A percentile compares a stretch with the other conserved stretches of the same genome.
Conservation (phyloP, 2,329 filamentous ascomycete species). For the Fusarium sterilihyphosum region DNA sequence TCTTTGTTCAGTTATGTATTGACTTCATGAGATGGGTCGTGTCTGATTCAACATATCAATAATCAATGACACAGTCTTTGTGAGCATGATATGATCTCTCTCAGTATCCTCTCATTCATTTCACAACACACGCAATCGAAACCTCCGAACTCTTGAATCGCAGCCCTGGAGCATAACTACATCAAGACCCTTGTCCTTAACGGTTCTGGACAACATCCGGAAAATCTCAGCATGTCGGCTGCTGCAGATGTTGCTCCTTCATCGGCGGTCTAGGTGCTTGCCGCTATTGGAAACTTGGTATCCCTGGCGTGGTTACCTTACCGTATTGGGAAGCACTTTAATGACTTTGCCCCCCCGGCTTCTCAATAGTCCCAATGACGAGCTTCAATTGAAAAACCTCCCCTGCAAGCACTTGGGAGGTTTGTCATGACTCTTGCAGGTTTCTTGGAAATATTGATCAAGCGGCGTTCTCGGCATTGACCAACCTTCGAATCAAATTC, state of each 20-base stretch:
- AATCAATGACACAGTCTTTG: neutral
- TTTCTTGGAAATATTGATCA: slow-evolving; percentile 19
- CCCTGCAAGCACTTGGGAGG: slow-evolving; percentile 23
- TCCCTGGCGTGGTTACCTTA: slow-evolving; percentile 13
- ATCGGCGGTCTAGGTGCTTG: slow-evolving; percentile 31
- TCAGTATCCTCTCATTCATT: neutral
- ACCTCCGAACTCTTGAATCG: neutral
- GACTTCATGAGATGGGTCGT: neutral
- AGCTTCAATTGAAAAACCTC: slow-evolving; percentile 13
- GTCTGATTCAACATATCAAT: neutral
- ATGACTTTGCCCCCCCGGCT: slow-evolving; percentile 25
- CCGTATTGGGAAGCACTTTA: slow-evolving; percentile 29
- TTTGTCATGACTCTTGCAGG: slow-evolving; percentile 20
- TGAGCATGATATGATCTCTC: neutral
- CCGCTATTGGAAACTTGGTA: slow-evolving; percentile 31
- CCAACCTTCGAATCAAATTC: slow-evolving; percentile 5
- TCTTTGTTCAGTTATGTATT: slow-evolving; percentile 19
- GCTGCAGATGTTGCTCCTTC: slow-evolving; percentile 20
- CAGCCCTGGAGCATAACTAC: neutral
- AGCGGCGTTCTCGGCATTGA: slow-evolving; percentile 9
- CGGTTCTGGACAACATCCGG: slow-evolving; percentile 10
- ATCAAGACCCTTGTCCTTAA: slow-evolving; percentile 14
- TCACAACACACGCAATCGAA: neutral
- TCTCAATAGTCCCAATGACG: slow-evolving; percentile 32
- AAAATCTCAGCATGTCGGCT: slow-evolving; percentile 25